phyloP scores from a whole-genome alignment of 2,329 filamentous ascomycete genomes.

The Rachicladosporium sp. region DNA sequence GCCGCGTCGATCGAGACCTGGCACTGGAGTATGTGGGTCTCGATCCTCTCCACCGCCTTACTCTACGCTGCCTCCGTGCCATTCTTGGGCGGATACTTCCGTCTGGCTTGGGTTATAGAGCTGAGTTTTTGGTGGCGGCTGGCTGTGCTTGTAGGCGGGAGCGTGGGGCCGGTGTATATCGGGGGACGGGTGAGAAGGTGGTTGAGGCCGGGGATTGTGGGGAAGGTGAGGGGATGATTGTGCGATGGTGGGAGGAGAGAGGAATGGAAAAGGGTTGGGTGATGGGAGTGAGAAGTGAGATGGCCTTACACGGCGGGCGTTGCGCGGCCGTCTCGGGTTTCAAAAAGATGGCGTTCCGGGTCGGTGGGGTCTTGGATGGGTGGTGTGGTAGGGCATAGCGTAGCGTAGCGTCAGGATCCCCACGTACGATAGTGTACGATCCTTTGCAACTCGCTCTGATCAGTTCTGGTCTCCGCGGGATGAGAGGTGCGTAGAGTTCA shows the following conservation, averaged over 20 bases:
- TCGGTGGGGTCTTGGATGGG: too few species aligned
- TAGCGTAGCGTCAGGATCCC: too few species aligned
- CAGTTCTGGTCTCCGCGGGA: too few species aligned
- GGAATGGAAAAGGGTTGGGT: conserved; percentile 12
- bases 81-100: conserved; percentile 81
- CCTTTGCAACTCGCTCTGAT: too few species aligned
- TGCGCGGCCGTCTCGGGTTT: too few species aligned
- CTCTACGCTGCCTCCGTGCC: conserved; percentile 75
- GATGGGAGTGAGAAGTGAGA: too few species aligned
- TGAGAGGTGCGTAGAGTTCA: too few species aligned
- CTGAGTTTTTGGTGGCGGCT: conserved; percentile 84
- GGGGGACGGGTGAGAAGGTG: conserved; percentile 74
- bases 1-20: conserved; percentile 93
- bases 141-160: conserved; percentile 63
- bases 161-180: conserved; percentile 74
- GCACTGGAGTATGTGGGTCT: conserved; percentile 84
- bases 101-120: conserved; percentile 65
- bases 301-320: too few species aligned
- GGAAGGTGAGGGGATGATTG: conserved; percentile 53
- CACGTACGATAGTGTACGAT: too few species aligned
- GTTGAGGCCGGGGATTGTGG: conserved; percentile 84
- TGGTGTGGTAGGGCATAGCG: too few species aligned
- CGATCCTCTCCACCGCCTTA: conserved; percentile 67
- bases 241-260: conserved; percentile 4
- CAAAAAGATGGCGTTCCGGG: too few species aligned